phyloP scores from a whole-genome alignment of 2,329 filamentous ascomycete species.

The Ramularia endophylla region DNA sequence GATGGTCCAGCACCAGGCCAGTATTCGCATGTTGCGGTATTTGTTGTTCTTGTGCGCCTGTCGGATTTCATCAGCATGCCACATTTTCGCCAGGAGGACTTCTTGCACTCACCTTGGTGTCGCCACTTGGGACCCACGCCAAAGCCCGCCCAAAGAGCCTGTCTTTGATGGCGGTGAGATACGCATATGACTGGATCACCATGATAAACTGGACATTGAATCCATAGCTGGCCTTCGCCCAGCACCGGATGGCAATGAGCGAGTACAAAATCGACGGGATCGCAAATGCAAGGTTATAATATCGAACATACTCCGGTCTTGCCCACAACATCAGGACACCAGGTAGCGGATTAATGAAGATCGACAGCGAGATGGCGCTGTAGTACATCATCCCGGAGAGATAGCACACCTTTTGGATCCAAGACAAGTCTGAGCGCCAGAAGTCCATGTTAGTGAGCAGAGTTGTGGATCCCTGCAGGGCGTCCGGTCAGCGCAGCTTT shows the following conservation, averaged over 20 bases:
- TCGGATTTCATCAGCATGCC: too few relatives aligned
- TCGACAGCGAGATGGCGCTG: slow-evolving; percentile 35
- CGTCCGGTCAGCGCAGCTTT: background rate
- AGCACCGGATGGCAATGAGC: slow-evolving; percentile 35
- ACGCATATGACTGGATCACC: slow-evolving; percentile 40
- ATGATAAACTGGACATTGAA: slow-evolving; percentile 41
- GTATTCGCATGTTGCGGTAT: slow-evolving; percentile 40
- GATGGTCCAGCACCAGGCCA: slow-evolving; percentile 36
- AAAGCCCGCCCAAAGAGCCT: slow-evolving; percentile 36
- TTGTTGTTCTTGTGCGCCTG: slow-evolving; percentile 38
- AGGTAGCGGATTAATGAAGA: slow-evolving; percentile 38
- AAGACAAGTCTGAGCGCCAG: slow-evolving; percentile 34
- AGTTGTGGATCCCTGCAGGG: slow-evolving; percentile 32
- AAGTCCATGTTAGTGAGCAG: slow-evolving; percentile 39
- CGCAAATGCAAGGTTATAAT: slow-evolving; percentile 42
- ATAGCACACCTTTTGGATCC: slow-evolving; percentile 40
- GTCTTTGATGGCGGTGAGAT: slow-evolving; percentile 40
- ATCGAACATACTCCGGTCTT: slow-evolving; percentile 38
- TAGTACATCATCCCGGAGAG: slow-evolving; percentile 39
- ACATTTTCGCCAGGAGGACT: too few relatives aligned
- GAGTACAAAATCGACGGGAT: slow-evolving; percentile 38
- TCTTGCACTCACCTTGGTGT: slow-evolving; percentile 28
- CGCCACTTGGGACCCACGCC: slow-evolving; percentile 37
- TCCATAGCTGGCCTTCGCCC: slow-evolving; percentile 38
- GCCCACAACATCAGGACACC: slow-evolving; percentile 38